Evolutionary conservation across 192 early-diverging fungal species (phyloP), one percentile per base, ranked within the genome.

Genomic region (Spinellus fusiger): DNA sequence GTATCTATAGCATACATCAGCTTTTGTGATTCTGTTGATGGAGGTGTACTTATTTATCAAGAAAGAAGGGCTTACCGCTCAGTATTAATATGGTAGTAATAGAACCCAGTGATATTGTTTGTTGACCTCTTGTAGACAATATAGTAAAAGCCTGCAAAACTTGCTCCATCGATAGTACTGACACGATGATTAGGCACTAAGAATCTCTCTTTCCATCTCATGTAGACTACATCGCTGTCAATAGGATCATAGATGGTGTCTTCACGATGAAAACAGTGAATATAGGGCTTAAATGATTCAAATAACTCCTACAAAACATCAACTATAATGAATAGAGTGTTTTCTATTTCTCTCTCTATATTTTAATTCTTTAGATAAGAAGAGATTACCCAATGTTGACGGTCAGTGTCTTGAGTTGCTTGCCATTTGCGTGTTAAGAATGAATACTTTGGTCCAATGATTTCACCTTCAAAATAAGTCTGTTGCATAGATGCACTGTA

Each of bases 181-280:
- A 93, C 81, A 33, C 75, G 71, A 70, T 94, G 91, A 65, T 94
- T 87, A n/a, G 93, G 91, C 10, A 93, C 89, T 40, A 94, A 66
- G 62, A 94, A 94, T 65, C 90, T 87, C 57, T 94, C 93, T 74
- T 94, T 94, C 93, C 93, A 94, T 40, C 93, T 80, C 93, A 94
- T 94, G 72, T 90, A 94, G 8, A 94, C 75, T 37, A 73, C 81
- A 65, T 77, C 80, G 65, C 80, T 71, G 44, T 73, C 60, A 12
- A 58, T 53, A 15, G 77, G 73, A 61, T 80, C 73, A 56, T 77
- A 80, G 26, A 56, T 59, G 46, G 72, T 73, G 16, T 64, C 74
- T 26, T 81, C 74, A 18, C 74, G 63, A 35, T 76, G 68, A 26
- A 61, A 61, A n/a, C 4, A 29, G 27, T 61, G 25, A 23, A 50